These are phyloP conservation scores for Canavalia ensiformis DNA, from an alignment of 306 rosid genomes.

Conservation along the genomic window DNA sequence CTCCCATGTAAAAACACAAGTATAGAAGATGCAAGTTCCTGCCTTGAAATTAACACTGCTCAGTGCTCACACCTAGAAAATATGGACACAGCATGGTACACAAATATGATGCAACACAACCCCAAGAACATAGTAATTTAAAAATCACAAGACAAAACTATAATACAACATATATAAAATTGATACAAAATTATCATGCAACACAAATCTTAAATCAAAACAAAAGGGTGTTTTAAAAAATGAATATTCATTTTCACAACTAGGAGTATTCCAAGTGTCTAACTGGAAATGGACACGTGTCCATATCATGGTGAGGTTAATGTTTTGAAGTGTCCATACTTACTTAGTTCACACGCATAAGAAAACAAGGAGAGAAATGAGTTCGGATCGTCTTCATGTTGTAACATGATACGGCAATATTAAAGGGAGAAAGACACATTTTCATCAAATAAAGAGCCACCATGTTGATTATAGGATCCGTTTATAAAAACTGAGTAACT, in stretches of 20 bases:
- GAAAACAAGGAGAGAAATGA: not conserved
- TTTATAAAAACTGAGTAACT: no score
- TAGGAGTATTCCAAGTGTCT: not conserved
- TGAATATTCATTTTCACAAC: no score
- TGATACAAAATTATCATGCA: not conserved
- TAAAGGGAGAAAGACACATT: no score
- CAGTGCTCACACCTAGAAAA: not conserved
- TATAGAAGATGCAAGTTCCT: slow-evolving; percentile 28
- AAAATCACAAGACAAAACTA: not conserved
- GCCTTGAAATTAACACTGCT: not conserved
- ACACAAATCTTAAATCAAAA: not conserved
- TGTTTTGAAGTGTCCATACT: not conserved
- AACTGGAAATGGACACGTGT: not conserved
- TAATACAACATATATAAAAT: not conserved
- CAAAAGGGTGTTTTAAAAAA: not conserved
- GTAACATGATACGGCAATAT: no score
- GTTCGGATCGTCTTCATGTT: no score
- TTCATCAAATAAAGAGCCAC: no score
- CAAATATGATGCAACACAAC: not conserved
- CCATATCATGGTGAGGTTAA: not conserved
- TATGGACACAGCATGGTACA: not conserved
- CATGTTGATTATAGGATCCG: no score
- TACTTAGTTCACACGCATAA: not conserved
- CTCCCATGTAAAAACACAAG: not conserved
- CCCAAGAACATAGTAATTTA: not conserved